These are phyloP conservation scores for Lumnitzera littorea DNA, from an alignment of 345 rosid genomes.

Conservation along the genomic window DNA sequence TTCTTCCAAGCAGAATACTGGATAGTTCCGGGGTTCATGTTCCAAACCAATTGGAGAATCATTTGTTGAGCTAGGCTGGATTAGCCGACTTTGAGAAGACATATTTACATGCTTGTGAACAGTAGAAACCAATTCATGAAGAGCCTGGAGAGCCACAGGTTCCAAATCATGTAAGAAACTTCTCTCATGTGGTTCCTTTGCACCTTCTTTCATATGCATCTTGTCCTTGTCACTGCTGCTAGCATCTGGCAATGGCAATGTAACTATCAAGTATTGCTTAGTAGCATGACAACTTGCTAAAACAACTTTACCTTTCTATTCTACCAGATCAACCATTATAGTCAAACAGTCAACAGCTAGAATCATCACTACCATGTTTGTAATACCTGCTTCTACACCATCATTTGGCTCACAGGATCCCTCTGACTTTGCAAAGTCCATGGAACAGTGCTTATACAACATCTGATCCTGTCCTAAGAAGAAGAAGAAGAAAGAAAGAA, in stretches of 20 bases:
- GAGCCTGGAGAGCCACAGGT: constrained; percentile 41
- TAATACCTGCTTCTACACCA: constrained; percentile 24
- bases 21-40: constrained; percentile 14
- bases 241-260: constrained; percentile 22
- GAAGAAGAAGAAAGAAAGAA: too few relatives aligned
- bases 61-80: constrained; percentile 23
- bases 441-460: constrained; percentile 21
- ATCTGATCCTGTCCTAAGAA: constrained; percentile 32
- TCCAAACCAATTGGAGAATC: constrained; percentile 20
- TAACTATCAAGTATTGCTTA: too few relatives aligned
- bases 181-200: constrained; percentile 20
- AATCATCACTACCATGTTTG: too few relatives aligned
- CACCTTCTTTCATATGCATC: constrained; percentile 19
- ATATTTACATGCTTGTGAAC: constrained; percentile 58
- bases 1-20: constrained; percentile 40
- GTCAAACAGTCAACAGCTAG: too few relatives aligned
- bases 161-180: constrained; percentile 37
- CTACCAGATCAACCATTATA: too few relatives aligned
- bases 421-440: constrained; percentile 18
- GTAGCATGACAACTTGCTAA: too few relatives aligned
- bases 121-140: constrained; percentile 66
- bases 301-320: too few relatives aligned
- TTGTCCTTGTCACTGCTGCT: constrained; percentile 16
- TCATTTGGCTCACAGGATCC: constrained; percentile 11
- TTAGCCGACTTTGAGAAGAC: constrained; percentile 26